phyloP scores from a whole-genome alignment of 306 rosid species.

The Carpinus viminea region DNA sequence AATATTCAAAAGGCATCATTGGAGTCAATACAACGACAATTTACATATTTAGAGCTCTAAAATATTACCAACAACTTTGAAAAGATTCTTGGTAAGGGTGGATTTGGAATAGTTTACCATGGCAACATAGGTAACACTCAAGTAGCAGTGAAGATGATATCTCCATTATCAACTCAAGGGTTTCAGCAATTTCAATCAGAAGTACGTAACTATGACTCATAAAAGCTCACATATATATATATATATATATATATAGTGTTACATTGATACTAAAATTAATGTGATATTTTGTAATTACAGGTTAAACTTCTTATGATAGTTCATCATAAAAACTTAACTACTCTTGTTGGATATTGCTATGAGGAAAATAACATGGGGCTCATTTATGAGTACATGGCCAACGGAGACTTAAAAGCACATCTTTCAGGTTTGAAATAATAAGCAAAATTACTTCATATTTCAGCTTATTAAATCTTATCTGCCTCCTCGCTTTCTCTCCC shows the following conservation, averaged over 20 bases:
- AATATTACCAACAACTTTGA: constrained; percentile 46
- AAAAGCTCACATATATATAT: neutral
- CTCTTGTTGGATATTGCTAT: constrained; percentile 38
- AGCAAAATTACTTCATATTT: neutral
- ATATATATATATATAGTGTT: no score
- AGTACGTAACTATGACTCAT: constrained; percentile 31
- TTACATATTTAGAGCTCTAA: constrained; percentile 37
- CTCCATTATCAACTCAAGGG: constrained; percentile 43
- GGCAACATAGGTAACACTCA: constrained; percentile 41
- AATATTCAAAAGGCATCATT: neutral
- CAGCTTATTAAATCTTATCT: no score
- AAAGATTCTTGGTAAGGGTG: constrained; percentile 47
- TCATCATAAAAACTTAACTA: constrained; percentile 39
- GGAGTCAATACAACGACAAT: constrained; percentile 33
- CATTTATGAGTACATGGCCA: constrained; percentile 43
- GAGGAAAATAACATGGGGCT: constrained; percentile 32
- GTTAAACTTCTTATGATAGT: constrained; percentile 33
- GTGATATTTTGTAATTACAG: neutral
- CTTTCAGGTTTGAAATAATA: constrained; percentile 23
- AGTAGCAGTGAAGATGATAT: constrained; percentile 62
- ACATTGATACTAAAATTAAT: neutral
- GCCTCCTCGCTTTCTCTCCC: no score
- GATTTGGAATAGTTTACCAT: constrained; percentile 51
- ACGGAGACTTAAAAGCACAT: constrained; percentile 29
- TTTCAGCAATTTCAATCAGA: constrained; percentile 53